These are phyloP conservation scores for Rhodomyrtus tomentosa DNA, from an alignment of 345 rosid species.

Conservation along the genomic window DNA sequence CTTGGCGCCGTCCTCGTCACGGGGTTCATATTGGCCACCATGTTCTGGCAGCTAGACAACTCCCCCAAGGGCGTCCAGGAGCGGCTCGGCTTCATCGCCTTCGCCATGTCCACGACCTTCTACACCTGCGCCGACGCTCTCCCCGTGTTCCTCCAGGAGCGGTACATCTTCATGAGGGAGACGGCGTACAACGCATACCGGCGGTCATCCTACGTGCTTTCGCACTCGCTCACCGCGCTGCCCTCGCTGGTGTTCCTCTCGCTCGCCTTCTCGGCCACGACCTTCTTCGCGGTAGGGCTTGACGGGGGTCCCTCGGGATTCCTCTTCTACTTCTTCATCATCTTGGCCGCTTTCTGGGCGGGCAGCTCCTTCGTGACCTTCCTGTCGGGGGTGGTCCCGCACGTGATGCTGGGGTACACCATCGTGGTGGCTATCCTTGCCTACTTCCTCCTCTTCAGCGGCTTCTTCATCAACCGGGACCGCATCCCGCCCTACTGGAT, in stretches of 20 bases:
- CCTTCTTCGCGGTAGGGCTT: slow-evolving; percentile 86
- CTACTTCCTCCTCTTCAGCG: slow-evolving; percentile 86
- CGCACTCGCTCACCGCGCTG: slow-evolving; percentile 47
- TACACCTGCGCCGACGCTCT: slow-evolving; percentile 95
- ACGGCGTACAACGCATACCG: slow-evolving; percentile 86
- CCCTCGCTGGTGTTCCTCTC: slow-evolving; percentile 68
- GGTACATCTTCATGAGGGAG: slow-evolving; percentile 97
- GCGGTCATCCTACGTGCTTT: slow-evolving; percentile 78
- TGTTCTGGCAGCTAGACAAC: slow-evolving; percentile 74
- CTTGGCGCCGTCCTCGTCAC: slow-evolving; percentile 73
- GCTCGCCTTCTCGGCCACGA: slow-evolving; percentile 46
- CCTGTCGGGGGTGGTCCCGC: slow-evolving; percentile 81
- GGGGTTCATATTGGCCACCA: slow-evolving; percentile 83
- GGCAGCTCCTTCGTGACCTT: slow-evolving; percentile 94
- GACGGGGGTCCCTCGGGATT: slow-evolving; percentile 79
- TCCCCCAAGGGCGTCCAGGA: slow-evolving; percentile 92
- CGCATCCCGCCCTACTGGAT: slow-evolving; percentile 84
- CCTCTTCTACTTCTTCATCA: slow-evolving; percentile 55
- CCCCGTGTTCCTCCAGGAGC: slow-evolving; percentile 84
- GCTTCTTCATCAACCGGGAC: slow-evolving; percentile 84
- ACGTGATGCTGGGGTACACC: slow-evolving; percentile 93
- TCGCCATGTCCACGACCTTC: slow-evolving; percentile 96
- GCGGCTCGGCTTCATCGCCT: slow-evolving; percentile 81
- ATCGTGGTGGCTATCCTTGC: slow-evolving; percentile 85
- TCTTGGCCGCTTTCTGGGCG: slow-evolving; percentile 81